Conservation (phyloP, 2,329 filamentous ascomycete species). For the Aspergillus pseudotamarii region DNA sequence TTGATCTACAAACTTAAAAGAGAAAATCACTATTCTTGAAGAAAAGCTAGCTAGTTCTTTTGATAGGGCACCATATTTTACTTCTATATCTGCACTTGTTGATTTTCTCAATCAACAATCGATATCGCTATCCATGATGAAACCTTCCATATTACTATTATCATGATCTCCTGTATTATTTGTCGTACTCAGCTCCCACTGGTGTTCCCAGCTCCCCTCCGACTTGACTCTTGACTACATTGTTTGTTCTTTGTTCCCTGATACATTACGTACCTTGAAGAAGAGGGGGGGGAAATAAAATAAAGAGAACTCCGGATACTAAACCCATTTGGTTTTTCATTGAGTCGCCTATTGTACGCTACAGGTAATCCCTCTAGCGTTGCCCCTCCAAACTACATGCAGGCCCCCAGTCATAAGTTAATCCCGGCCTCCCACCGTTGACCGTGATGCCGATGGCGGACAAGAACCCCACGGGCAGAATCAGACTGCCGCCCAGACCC, state of each 20-base stretch:
- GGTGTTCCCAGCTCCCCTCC: no score
- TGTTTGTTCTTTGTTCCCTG: background rate
- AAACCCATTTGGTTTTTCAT: background rate
- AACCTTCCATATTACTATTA: background rate
- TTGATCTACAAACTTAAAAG: background rate
- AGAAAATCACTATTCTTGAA: no score
- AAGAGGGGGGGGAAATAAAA: background rate
- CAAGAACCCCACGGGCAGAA: constrained; percentile 29
- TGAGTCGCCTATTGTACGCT: background rate
- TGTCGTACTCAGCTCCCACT: background rate
- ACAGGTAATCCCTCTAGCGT: background rate
- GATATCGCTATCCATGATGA: background rate
- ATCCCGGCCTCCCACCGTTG: background rate
- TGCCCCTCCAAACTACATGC: background rate
- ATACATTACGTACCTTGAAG: background rate
- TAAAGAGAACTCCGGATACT: background rate
- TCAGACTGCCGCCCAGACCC: constrained; percentile 23
- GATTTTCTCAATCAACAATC: background rate
- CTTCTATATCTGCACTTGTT: background rate
- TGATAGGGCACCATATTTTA: background rate
- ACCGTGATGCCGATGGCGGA: constrained; percentile 24
- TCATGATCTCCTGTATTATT: background rate
- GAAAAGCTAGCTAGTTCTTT: background rate
- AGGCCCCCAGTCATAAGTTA: background rate
- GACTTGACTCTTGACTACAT: background rate